These are phyloP conservation scores for Eutypella sp. DNA, from an alignment of 2,329 filamentous ascomycete species.

Conservation along the genomic window DNA sequence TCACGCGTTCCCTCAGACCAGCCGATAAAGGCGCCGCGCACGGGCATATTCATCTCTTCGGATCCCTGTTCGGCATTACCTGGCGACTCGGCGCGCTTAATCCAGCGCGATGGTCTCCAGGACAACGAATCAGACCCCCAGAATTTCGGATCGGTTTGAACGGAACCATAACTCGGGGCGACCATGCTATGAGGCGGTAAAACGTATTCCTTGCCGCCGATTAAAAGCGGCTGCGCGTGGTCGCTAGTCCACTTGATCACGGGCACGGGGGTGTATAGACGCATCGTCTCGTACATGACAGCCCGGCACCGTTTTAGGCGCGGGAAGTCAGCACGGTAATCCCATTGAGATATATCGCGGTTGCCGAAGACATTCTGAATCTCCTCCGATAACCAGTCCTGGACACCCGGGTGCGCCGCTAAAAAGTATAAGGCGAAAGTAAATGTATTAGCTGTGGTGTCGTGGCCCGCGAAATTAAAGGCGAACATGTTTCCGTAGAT, in stretches of 20 bases:
- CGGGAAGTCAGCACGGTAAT: slow-evolving; percentile 28
- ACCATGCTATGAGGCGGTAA: slow-evolving; percentile 14
- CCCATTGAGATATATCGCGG: slow-evolving; percentile 3
- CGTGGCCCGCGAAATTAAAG: slow-evolving; percentile 25
- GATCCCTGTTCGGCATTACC: neutral
- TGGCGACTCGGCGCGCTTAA: slow-evolving; percentile 2
- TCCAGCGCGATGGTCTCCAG: slow-evolving; percentile 20
- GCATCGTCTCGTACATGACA: slow-evolving; percentile 37
- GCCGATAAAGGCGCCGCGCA: slow-evolving; percentile 17
- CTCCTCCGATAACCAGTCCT: slow-evolving; percentile 37
- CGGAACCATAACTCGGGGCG: slow-evolving; percentile 11
- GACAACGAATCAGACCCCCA: slow-evolving; percentile 20
- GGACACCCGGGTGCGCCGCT: slow-evolving; percentile 15
- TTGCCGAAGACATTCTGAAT: slow-evolving; percentile 16
- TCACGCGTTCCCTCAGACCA: slow-evolving; percentile 28
- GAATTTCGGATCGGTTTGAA: slow-evolving; percentile 20
- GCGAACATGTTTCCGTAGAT: slow-evolving; percentile 31
- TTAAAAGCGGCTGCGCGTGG: slow-evolving; percentile 6
- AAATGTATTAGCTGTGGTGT: slow-evolving; percentile 21
- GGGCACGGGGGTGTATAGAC: slow-evolving; percentile 32
- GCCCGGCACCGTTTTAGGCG: slow-evolving; percentile 36
- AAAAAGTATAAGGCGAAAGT: slow-evolving; percentile 15
- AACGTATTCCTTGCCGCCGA: slow-evolving; percentile 10
- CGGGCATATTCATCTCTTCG: slow-evolving; percentile 15
- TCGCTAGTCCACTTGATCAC: slow-evolving; percentile 19